Evolutionary conservation across 805 yeast species (phyloP).

Genomic region (Starmerella gropengiesseri): DNA sequence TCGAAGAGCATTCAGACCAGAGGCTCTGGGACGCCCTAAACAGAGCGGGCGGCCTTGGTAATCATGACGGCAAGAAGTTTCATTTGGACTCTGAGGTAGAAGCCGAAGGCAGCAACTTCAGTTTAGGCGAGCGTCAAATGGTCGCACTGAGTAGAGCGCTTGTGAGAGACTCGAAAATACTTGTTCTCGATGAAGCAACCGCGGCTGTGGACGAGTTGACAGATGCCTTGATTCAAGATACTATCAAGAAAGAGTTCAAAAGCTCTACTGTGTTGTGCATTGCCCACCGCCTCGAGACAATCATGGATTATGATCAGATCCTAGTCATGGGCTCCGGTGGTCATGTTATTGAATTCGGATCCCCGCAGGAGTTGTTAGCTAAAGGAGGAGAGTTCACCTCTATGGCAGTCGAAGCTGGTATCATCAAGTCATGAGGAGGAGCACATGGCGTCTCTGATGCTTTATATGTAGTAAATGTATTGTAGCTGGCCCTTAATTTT

Average conservation of each 20-base stretch:
- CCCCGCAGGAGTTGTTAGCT: constrained; percentile 32
- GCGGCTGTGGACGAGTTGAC: constrained; percentile 66
- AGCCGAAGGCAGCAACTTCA: constrained; percentile 20
- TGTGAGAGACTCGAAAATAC: constrained; percentile 47
- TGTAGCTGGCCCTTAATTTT: no score
- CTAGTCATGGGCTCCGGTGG: constrained; percentile 49
- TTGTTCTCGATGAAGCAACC: constrained; percentile 66
- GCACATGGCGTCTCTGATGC: no score
- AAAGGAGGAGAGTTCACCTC: background rate
- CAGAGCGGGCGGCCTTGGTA: constrained; percentile 37
- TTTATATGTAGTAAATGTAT: no score
- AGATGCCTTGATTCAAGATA: constrained; percentile 49
- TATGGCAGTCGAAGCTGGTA: constrained; percentile 2
- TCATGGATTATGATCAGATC: constrained; percentile 46
- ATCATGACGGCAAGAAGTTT: constrained; percentile 37
- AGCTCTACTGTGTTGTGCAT: constrained; percentile 58
- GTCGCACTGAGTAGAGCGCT: constrained; percentile 50
- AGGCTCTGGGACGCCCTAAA: constrained; percentile 57
- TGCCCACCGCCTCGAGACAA: constrained; percentile 59
- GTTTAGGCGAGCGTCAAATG: constrained; percentile 20
- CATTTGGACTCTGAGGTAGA: constrained; percentile 38
- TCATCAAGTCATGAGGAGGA: no score
- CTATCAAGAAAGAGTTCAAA: constrained; percentile 46
- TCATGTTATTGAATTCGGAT: constrained; percentile 43
- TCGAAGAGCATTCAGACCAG: constrained; percentile 43